phyloP scores from a whole-genome alignment of 78 protist genomes.

The Speleostelium caveatum region DNA sequence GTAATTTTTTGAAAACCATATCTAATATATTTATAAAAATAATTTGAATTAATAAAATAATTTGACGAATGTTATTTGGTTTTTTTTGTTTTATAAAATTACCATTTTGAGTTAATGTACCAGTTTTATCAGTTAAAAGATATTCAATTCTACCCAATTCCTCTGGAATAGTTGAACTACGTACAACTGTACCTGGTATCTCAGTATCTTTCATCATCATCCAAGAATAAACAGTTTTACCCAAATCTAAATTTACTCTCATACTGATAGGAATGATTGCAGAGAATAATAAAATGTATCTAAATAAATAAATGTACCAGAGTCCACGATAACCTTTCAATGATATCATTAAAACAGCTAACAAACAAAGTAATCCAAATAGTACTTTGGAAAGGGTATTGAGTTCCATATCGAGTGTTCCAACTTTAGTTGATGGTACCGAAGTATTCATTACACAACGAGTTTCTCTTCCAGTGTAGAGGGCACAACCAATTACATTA shows the following conservation, averaged over 20 bases:
- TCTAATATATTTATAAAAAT: constrained; percentile 44
- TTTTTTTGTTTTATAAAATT: not conserved
- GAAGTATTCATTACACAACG: constrained; percentile 94
- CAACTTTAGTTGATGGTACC: constrained; percentile 90
- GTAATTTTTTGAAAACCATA: constrained; percentile 92
- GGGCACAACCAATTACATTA: constrained; percentile 85
- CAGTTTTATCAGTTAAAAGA: constrained; percentile 99
- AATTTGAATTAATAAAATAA: too few species aligned
- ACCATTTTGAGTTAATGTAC: constrained; percentile 97
- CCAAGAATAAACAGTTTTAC: constrained; percentile 54
- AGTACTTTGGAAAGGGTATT: constrained; percentile 91
- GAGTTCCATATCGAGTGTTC: constrained; percentile 92
- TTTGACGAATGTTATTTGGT: not conserved
- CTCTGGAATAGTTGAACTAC: constrained; percentile 96
- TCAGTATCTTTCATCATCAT: constrained; percentile 73
- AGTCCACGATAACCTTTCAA: constrained; percentile 81
- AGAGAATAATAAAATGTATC: constrained; percentile 97
- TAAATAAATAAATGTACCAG: constrained; percentile 87
- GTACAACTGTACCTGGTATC: constrained; percentile 88
- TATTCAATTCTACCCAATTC: constrained; percentile 97
- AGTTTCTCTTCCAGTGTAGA: constrained; percentile 98
- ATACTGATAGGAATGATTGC: constrained; percentile 97
- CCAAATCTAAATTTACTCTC: constrained; percentile 81
- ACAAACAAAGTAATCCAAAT: constrained; percentile 82
- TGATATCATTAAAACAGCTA: constrained; percentile 90